phyloP scores from a whole-genome alignment of 352 stramenopile genomes.

The Phytophthora hybrid region DNA sequence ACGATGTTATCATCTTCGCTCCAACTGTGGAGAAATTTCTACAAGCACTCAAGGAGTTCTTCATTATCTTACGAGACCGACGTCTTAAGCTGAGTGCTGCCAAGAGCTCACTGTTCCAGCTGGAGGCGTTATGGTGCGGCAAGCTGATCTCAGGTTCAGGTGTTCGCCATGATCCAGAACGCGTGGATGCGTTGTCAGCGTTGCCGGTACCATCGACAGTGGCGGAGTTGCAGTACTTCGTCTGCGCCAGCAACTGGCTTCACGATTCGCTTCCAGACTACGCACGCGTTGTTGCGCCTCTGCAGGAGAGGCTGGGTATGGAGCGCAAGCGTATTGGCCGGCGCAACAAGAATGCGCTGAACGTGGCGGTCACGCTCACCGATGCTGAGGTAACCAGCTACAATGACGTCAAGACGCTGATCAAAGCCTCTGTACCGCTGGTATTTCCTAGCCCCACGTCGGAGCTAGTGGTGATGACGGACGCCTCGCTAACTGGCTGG shows the following conservation, averaged over 20 bases:
- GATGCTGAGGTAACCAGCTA: slow-evolving; percentile 4
- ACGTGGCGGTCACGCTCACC: not conserved
- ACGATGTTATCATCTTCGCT: slow-evolving; percentile 35
- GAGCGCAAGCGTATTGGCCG: not conserved
- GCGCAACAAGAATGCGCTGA: slow-evolving; percentile 16
- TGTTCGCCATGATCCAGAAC: slow-evolving; percentile 15
- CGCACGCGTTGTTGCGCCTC: slow-evolving; percentile 11
- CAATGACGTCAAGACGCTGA: slow-evolving; percentile 6
- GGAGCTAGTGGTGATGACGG: not conserved
- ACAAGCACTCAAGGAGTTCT: slow-evolving; percentile 16
- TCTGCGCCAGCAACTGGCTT: slow-evolving; percentile 22
- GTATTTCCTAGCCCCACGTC: not conserved
- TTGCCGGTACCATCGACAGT: slow-evolving; percentile 10
- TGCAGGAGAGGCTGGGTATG: slow-evolving; percentile 14
- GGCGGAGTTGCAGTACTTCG: slow-evolving; percentile 10
- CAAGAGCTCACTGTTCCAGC: slow-evolving; percentile 25
- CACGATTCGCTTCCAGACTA: slow-evolving; percentile 27
- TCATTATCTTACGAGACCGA: slow-evolving; percentile 3
- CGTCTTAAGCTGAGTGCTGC: slow-evolving; percentile 32
- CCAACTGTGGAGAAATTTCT: slow-evolving; percentile 9
- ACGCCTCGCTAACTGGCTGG: slow-evolving; percentile 3
- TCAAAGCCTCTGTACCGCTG: not conserved
- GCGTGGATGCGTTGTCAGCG: not conserved
- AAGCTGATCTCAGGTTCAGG: slow-evolving; percentile 15
- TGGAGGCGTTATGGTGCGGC: slow-evolving; percentile 30